Percentiles rank a stretch among this genome's conserved stretches.
phyloP scores from a whole-genome alignment of 2,329 filamentous ascomycete genomes.

The Scytalidium lignicola region DNA sequence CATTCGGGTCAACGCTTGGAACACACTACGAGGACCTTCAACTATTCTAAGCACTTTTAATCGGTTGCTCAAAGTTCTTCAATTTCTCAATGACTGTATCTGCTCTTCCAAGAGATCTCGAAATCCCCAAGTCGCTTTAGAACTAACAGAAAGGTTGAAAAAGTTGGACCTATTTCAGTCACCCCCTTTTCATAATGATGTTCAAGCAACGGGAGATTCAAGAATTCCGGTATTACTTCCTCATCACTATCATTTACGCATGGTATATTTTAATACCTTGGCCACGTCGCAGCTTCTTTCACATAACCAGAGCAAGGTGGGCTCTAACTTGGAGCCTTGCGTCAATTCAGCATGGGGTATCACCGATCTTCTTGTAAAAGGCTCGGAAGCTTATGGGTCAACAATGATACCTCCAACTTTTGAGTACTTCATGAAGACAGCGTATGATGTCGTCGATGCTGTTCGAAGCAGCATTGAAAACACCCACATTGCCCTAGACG shows the following conservation, averaged over 20 bases:
- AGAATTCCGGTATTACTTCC: constrained; percentile 19
- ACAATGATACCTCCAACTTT: constrained; percentile 35
- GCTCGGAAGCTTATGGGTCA: constrained; percentile 35
- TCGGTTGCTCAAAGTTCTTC: constrained; percentile 26
- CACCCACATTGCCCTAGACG: constrained; percentile 21
- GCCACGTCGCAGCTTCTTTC: constrained; percentile 20
- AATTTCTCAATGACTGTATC: constrained; percentile 24
- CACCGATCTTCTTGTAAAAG: constrained; percentile 29
- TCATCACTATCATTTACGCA: constrained; percentile 26
- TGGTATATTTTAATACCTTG: constrained; percentile 24
- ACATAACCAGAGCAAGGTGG: constrained; percentile 11
- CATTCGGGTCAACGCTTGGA: constrained; percentile 24
- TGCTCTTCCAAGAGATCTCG: constrained; percentile 8
- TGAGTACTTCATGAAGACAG: constrained; percentile 32
- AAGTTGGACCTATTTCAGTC: constrained; percentile 20
- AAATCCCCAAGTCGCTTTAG: constrained; percentile 2
- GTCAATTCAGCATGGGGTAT: constrained; percentile 31
- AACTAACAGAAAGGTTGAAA: constrained; percentile 19
- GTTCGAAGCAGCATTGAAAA: constrained; percentile 24
- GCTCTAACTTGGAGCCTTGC: constrained; percentile 22
- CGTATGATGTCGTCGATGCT: constrained; percentile 25
- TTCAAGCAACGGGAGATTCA: constrained; percentile 12
- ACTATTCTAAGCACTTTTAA: constrained; percentile 29
- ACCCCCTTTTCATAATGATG: constrained; percentile 18
- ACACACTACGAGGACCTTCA: constrained; percentile 23